Base-by-base conservation (phyloP, 345 rosid genomes). In the Arabis hirsuta region DNA sequence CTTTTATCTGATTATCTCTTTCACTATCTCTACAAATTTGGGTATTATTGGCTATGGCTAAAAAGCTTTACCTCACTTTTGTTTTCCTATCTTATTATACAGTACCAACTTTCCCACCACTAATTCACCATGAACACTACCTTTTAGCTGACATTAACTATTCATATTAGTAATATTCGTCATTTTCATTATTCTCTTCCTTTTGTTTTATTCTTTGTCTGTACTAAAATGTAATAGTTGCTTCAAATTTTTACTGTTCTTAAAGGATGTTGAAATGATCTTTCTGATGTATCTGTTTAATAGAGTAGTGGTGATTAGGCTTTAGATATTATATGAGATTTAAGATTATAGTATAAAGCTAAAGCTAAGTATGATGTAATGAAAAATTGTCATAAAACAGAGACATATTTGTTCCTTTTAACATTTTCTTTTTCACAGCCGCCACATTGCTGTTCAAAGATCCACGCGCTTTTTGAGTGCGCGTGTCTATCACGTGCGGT, bases 81-180 rank as follows among this genome's bases (percentile, higher is more conserved):
- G 24, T 22, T 20, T 12, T 60, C 6, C 11, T 20, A 12, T 26
- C 31, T 34, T 57, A 9, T 3, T 5, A 29, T 7, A 46, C 38
- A 36, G 11, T 71, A 71, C 45, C 61, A 41, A 53, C 16, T 36
- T 36, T 12, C 31, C 57, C 63, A 64, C 76, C 67, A 61, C 45
- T 42, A 61, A 19, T 12, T 54, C 70, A 63, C 56, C 46, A 48
- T 55, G 50, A 63, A 72, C 76, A 63, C 56, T 9, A n/a, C 50
- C 29, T 55, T 63, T 34, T 55, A 45, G 56, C 41, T 72, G 54
- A 45, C 71, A 64, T 10, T 43, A n/a, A 16, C 11, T 71, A 52
- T 20, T 65, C 4, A 22, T 65, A 47, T 52, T 32, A n/a, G 7
- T n/a, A 39, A 6, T 34, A 47, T 60, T 71, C 59, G 31, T 59